These are phyloP conservation scores for Plasmopara viticola DNA, from an alignment of 352 stramenopile genomes.

Conservation along the genomic window DNA sequence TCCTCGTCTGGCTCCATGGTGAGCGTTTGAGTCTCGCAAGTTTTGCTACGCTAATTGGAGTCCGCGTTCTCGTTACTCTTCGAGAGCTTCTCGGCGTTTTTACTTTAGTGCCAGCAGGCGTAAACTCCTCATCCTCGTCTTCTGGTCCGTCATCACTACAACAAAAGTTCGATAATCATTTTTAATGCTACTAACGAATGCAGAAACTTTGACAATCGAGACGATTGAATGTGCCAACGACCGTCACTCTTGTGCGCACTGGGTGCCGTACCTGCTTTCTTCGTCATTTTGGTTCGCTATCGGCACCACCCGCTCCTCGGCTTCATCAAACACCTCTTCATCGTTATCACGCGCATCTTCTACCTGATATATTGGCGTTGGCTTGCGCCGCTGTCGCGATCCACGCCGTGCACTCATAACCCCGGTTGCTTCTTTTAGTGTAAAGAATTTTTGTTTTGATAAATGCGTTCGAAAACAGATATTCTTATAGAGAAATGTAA, in stretches of 20 bases:
- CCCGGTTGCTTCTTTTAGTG: neutral
- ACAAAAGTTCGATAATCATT: neutral
- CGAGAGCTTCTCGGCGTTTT: slow-evolving; percentile 12
- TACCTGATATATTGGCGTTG: slow-evolving; percentile 66
- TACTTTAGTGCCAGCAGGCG: slow-evolving; percentile 13
- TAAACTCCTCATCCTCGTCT: slow-evolving; percentile 33
- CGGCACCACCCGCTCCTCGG: slow-evolving; percentile 10
- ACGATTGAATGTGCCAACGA: slow-evolving; percentile 10
- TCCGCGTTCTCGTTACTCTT: slow-evolving; percentile 15
- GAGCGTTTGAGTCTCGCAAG: slow-evolving; percentile 24
- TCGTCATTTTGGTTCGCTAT: slow-evolving; percentile 15
- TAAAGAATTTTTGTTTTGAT: no score
- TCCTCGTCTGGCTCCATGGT: slow-evolving; percentile 26
- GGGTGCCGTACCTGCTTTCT: slow-evolving; percentile 23
- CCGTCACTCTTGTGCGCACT: slow-evolving; percentile 22
- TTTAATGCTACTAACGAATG: slow-evolving; percentile 11
- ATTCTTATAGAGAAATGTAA: no score
- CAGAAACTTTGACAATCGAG: slow-evolving; percentile 4
- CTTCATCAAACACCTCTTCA: slow-evolving; percentile 3
- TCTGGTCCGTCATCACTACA: slow-evolving; percentile 22
- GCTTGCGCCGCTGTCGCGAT: slow-evolving; percentile 55
- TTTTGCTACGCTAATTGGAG: slow-evolving; percentile 6
- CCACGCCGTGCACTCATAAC: slow-evolving; percentile 47
- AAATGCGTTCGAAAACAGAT: no score
- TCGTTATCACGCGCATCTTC: slow-evolving; percentile 39